Conservation (phyloP, 176 grass and related monocot genomes). For the Oryza longistaminata region DNA sequence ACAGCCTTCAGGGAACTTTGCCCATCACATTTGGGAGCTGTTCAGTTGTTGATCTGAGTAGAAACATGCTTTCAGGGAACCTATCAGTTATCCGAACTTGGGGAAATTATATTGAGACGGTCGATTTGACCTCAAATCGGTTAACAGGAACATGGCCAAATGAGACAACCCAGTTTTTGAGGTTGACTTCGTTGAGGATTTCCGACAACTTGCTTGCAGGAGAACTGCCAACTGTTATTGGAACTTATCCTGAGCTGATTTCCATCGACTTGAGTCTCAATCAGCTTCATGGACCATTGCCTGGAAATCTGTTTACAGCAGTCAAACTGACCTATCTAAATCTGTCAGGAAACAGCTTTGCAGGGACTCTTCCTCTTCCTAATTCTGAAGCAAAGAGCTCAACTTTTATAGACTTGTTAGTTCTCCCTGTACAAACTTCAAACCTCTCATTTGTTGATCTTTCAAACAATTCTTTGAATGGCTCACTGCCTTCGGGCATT, state of each 20-base stretch:
- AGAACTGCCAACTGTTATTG: conserved; percentile 66
- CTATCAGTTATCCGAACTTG: conserved; percentile 70
- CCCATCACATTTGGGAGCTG: conserved; percentile 86
- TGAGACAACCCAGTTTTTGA: conserved; percentile 89
- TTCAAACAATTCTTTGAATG: conserved; percentile 70
- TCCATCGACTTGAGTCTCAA: conserved; percentile 81
- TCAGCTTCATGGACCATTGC: conserved; percentile 63
- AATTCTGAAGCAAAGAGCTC: conserved; percentile 40
- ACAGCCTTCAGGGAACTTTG: conserved; percentile 70
- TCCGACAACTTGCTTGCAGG: conserved; percentile 73
- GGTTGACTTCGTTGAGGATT: conserved; percentile 70
- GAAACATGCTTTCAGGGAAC: conserved; percentile 82
- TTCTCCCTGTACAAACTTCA: conserved; percentile 47
- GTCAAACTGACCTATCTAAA: conserved; percentile 68
- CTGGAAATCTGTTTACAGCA: conserved; percentile 61
- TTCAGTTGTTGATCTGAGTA: conserved; percentile 76
- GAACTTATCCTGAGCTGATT: conserved; percentile 75
- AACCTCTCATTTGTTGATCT: conserved; percentile 84
- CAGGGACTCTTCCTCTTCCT: conserved; percentile 54
- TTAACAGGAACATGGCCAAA: conserved; percentile 76
- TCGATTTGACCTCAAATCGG: conserved; percentile 79
- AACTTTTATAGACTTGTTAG: conserved; percentile 38
- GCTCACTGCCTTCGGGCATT: conserved; percentile 55
- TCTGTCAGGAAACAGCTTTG: conserved; percentile 75
- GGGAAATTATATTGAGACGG: conserved; percentile 80